phyloP scores from a whole-genome alignment of 805 yeast species.

The Lachancea fermentati region DNA sequence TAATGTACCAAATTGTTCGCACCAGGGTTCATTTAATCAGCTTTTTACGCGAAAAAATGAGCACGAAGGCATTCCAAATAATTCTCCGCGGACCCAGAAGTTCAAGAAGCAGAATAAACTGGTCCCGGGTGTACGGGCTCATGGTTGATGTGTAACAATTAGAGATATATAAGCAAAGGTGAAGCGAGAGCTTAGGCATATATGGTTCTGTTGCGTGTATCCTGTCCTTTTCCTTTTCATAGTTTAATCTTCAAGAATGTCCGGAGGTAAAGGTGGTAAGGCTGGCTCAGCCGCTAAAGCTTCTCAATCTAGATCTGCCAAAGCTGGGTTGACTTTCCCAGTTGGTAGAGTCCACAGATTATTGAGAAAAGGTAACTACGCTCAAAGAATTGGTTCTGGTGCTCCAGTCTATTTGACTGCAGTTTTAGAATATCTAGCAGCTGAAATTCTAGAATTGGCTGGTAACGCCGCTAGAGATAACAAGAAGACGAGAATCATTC shows the following conservation, averaged over 20 bases:
- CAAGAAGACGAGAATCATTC: slow-evolving; percentile 96
- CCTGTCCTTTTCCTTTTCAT: too few relatives aligned
- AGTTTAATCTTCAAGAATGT: slow-evolving; percentile 54
- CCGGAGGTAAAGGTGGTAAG: slow-evolving; percentile 66
- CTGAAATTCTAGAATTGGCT: slow-evolving; percentile 92
- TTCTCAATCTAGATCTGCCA: slow-evolving; percentile 91
- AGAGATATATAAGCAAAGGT: too few relatives aligned
- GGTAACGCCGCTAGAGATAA: slow-evolving; percentile 97
- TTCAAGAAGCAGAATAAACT: background rate
- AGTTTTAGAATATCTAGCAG: slow-evolving; percentile 89
- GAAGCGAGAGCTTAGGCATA: too few relatives aligned
- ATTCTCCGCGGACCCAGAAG: background rate
- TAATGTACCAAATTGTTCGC: too few relatives aligned
- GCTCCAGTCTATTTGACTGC: slow-evolving; percentile 96
- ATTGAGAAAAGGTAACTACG: slow-evolving; percentile 90
- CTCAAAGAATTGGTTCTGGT: slow-evolving; percentile 96
- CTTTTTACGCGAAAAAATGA: background rate
- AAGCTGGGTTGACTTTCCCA: slow-evolving; percentile 97
- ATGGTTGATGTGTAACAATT: too few relatives aligned
- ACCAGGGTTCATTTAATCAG: too few relatives aligned
- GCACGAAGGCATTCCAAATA: background rate
- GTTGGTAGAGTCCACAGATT: slow-evolving; percentile 97
- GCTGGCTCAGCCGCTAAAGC: slow-evolving; percentile 90
- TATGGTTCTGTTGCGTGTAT: too few relatives aligned
- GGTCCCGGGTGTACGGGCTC: background rate